A percentile compares a stretch with the other conserved stretches of the same genome.
Conservation (phyloP, 306 rosid genomes). For the Lupinus albus region DNA sequence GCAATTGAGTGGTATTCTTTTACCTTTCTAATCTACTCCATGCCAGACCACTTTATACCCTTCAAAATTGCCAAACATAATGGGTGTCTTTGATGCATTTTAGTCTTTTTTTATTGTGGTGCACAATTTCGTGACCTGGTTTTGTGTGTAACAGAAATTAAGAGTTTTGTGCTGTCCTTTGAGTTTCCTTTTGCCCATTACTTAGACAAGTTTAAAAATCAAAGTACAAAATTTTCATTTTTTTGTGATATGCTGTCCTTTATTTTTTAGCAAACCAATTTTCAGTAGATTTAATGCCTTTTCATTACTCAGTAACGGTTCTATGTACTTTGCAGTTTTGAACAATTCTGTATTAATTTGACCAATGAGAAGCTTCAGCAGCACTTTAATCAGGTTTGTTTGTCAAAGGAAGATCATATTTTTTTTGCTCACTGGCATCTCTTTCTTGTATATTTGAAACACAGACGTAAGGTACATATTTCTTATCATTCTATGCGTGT, state of each 20-base stretch:
- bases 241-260: background rate
- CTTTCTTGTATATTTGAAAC: conserved; percentile 30
- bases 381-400: conserved; percentile 93
- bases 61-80: conserved; percentile 22
- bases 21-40: conserved; percentile 19
- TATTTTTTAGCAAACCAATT: background rate
- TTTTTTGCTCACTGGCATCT: conserved; percentile 37
- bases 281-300: background rate
- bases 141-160: background rate
- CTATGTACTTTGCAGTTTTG: conserved; percentile 69
- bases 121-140: background rate
- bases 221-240: too few relatives aligned
- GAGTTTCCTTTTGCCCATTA: background rate
- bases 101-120: background rate
- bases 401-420: conserved; percentile 17
- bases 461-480: conserved; percentile 3
- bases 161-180: background rate
- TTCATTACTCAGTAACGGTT: conserved; percentile 19
- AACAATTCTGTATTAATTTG: conserved; percentile 97
- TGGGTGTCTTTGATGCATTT: background rate
- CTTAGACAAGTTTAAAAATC: background rate
- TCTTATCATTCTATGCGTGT: conserved; percentile 4
- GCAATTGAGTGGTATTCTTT: conserved; percentile 10
- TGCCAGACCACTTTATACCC: background rate
- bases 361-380: conserved; percentile 99